Evolutionary conservation across 305 asterid species (phyloP).

Genomic region (Solanum hybrid): DNA sequence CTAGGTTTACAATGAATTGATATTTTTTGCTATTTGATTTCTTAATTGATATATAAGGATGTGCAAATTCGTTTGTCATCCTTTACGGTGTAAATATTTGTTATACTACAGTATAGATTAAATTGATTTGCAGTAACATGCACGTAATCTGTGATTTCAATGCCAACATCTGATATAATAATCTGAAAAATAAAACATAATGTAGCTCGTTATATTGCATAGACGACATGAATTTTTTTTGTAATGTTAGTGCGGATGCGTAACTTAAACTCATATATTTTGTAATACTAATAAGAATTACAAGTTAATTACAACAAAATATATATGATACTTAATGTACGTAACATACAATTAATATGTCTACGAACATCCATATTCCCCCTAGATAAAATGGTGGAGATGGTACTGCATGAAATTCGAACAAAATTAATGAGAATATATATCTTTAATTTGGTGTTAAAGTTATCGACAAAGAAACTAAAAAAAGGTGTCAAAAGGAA

Average conservation of each 20-base stretch:
- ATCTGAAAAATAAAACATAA: background rate
- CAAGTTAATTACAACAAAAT: background rate
- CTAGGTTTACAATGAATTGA: too few relatives aligned
- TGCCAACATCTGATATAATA: background rate
- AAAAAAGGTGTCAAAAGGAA: background rate
- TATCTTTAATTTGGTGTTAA: background rate
- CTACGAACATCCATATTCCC: background rate
- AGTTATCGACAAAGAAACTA: background rate
- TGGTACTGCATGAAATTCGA: background rate
- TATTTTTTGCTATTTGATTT: background rate
- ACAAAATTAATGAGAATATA: background rate
- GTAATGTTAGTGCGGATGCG: background rate
- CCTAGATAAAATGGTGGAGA: background rate
- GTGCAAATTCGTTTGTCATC: background rate
- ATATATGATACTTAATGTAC: background rate
- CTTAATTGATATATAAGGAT: background rate
- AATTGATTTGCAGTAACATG: background rate
- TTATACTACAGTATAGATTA: background rate
- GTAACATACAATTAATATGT: background rate
- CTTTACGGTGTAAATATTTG: background rate
- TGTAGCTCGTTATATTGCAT: background rate
- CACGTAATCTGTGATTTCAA: background rate
- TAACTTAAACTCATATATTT: background rate
- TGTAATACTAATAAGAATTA: background rate
- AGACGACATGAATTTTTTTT: background rate